Base-by-base conservation (phyloP, 768 basidiomycete species). In the Hericium rajendrae region DNA sequence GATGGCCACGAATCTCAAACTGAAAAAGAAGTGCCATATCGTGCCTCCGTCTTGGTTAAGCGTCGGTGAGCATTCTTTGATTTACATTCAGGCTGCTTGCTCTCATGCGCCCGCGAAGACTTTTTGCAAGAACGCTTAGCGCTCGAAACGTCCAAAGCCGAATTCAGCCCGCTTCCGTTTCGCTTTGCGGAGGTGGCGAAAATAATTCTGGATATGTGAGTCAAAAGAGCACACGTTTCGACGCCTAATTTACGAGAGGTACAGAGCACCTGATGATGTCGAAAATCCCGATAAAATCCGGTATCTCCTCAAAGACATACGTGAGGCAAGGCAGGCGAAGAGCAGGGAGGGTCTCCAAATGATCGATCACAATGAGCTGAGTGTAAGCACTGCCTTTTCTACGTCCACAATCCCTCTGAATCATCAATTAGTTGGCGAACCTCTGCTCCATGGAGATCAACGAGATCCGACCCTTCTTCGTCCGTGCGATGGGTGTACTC, bases 241-340 rank as follows among this genome's bases (percentile, higher is more conserved):
- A 54, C 39, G 22, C 20, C 46, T 39, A 28, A 8, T 32, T 32
- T 8, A 32, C 8, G 58, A 15, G 51, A n/a, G 46, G 46, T 49
- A 10, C 56, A 97, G 95, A 0, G 94, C 95, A 0, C 78, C 91
- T 9, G 94, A 98, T 66, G 94, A 99, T 62, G 74, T 97, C 8
- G 81, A 86, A 55, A 83, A 85, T 57, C 83, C 94, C 4, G 92
- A 97, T 56, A 88, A 83, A 62, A 74, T 98, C 20, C 82, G 91
- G 5, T 85, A 85, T 5, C 72, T 98, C 2, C 78, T 98, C 18
- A 94, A 98, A 69, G 94, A 97, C 67, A 76, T 98, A n/a, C 86
- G 94, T 12, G 94, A 98, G 74, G 91, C 91, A 12, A 80, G 97
- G 40, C 95, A 97, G 69, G 88, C 94, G 8, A 99, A 99, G 68